Evolutionary conservation across 495 filamentous ascomycete genomes (phyloP), one percentile per base, ranked within the genome.

Genomic region (Staphylotrichum tortipilum): DNA sequence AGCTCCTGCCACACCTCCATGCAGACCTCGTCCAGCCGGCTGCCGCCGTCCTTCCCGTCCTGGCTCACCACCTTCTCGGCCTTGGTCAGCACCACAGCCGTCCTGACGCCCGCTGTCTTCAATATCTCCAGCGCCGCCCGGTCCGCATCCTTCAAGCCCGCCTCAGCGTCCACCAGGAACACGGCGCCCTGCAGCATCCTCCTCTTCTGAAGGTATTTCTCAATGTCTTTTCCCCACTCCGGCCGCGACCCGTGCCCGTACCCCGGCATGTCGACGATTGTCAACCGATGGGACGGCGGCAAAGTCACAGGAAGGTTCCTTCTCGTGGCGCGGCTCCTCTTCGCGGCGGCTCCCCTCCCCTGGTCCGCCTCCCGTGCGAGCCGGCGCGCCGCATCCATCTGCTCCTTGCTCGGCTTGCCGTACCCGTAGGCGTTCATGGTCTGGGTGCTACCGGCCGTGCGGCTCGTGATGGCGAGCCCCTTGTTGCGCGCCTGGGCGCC

Each of bases 241-340:
- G 74, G 63, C 37, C 79, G 69, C 59, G 84, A 87, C 5, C 79
- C 85, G 46, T 84, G 74, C 4, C 94, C 92, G 60, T 98, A 98
- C 2, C 92, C 94, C 7, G 92, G 94, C 88, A 94, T 91, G 66
- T 98, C 94, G 30, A 95, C 69, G 10, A 92, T 57, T 7, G 81
- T 70, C 42, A 94, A 60, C 11, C 78, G 72, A 44, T 83, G 76
- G 46, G 72, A 70, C 17, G 69, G 65, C 9, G 75, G 72, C 37
- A 61, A 50, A 56, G 83, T 75, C 33, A 66, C 24, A 38, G 19
- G 29, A 26, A 22, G 44, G 19, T 52, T 18, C 30, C n/a, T 10
- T 30, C 15, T 41, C 28, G 19, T 42, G 26, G 6, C 26, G 6
- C 26, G 26, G 26, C 26, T 28, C 8, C 33, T 23, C 10, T 8